These are phyloP conservation scores for Schizopora paradoxa DNA, from an alignment of 1,284 basidiomycete species.

Conservation along the genomic window DNA sequence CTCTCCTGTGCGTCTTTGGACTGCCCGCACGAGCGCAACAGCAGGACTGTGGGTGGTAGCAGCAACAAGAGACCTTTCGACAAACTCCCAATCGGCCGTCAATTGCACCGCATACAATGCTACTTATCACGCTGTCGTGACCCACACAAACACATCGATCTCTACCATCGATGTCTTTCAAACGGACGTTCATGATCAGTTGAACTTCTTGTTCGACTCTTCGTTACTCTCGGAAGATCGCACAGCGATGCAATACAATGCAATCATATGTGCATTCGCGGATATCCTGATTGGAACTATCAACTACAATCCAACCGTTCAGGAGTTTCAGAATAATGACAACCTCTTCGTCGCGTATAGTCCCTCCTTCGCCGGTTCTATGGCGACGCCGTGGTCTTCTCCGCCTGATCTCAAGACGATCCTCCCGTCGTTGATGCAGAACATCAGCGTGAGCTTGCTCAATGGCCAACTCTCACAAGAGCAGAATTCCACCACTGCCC, in stretches of 20 bases:
- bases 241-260: too few species aligned
- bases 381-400: not conserved
- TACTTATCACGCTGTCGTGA: not conserved
- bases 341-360: not conserved
- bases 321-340: too few species aligned
- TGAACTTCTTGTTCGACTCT: too few species aligned
- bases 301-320: not conserved
- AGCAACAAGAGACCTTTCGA: not conserved
- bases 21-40: too few species aligned
- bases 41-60: not conserved
- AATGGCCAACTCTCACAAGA: not conserved
- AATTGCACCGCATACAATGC: not conserved
- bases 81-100: not conserved
- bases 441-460: not conserved
- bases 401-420: not conserved
- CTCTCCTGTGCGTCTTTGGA: too few species aligned
- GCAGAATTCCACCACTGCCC: too few species aligned
- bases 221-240: not conserved
- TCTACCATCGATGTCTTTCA: not conserved
- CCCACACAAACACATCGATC: not conserved
- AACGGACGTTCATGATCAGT: not conserved
- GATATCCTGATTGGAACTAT: not conserved
- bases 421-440: not conserved
- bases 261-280: too few species aligned
- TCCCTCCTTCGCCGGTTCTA: not conserved